Conservation (phyloP, 2,329 filamentous ascomycete genomes). For the Colletotrichum gigasporum region DNA sequence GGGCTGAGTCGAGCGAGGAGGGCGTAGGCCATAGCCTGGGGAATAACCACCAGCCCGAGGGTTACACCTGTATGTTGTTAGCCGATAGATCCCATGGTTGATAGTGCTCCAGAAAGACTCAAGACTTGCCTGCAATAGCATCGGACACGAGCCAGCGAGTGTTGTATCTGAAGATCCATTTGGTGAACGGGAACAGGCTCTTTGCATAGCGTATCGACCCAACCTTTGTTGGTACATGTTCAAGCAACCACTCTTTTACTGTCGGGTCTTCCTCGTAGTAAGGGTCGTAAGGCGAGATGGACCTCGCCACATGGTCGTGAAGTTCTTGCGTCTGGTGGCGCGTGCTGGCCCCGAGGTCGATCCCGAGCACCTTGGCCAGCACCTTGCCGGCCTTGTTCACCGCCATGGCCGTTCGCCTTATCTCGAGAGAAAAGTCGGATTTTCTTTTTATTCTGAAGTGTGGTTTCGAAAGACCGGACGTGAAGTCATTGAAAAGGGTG, state of each 20-base stretch:
- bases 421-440: background rate
- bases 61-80: slow-evolving; percentile 44
- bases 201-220: slow-evolving; percentile 61
- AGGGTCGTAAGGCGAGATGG: slow-evolving; percentile 22
- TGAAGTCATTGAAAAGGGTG: background rate
- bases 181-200: slow-evolving; percentile 69
- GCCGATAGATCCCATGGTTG: background rate
- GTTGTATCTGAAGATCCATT: slow-evolving; percentile 79
- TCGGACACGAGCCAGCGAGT: slow-evolving; percentile 78
- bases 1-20: slow-evolving; percentile 72
- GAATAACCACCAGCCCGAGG: slow-evolving; percentile 76
- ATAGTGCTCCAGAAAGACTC: background rate
- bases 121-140: slow-evolving; percentile 69
- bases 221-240: slow-evolving; percentile 58
- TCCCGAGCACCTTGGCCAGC: slow-evolving; percentile 82
- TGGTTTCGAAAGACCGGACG: slow-evolving; percentile 2
- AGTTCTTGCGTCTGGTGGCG: slow-evolving; percentile 25
- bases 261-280: slow-evolving; percentile 74
- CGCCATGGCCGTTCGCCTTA: background rate
- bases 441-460: background rate
- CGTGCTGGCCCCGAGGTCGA: slow-evolving; percentile 71
- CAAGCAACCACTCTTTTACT: slow-evolving; percentile 67
- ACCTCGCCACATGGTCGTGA: background rate
- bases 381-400: slow-evolving; percentile 71
- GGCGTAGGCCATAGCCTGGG: slow-evolving; percentile 84